Conservation (phyloP, 1,284 basidiomycete species). For the Ganoderma boninense region DNA sequence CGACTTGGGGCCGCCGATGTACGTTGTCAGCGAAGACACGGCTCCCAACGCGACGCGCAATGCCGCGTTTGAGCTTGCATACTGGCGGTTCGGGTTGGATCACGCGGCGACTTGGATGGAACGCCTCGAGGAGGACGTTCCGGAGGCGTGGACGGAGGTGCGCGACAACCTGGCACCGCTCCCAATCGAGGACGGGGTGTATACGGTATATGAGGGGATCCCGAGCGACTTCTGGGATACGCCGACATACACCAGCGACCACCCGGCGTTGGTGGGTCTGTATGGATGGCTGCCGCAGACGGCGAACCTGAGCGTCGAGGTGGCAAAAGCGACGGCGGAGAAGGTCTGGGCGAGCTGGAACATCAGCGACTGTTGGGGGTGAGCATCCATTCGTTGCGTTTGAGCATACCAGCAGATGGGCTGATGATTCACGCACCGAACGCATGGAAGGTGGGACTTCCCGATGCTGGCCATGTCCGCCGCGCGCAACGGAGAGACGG, state of each 20-base stretch:
- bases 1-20: constrained; percentile 67
- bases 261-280: constrained; percentile 63
- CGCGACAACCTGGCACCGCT: constrained; percentile 55
- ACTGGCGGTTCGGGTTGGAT: constrained; percentile 61
- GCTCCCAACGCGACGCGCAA: constrained; percentile 58
- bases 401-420: neutral
- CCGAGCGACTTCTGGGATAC: constrained; percentile 60
- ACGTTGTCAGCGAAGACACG: constrained; percentile 64
- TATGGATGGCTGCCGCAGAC: constrained; percentile 64
- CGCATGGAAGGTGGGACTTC: constrained; percentile 62
- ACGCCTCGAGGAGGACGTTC: constrained; percentile 49
- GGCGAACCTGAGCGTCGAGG: constrained; percentile 40
- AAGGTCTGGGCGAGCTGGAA: constrained; percentile 59
- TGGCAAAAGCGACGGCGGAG: constrained; percentile 49
- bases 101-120: constrained; percentile 59
- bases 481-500: constrained; percentile 57
- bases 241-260: constrained; percentile 60
- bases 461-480: constrained; percentile 70
- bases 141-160: constrained; percentile 53
- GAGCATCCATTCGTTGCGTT: constrained; percentile 32
- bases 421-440: neutral
- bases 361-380: constrained; percentile 63
- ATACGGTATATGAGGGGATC: constrained; percentile 65
- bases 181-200: constrained; percentile 57
- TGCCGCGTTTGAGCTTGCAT: constrained; percentile 58